Percentiles rank a stretch among this genome's conserved stretches.
Conservation (phyloP, 805 yeast genomes). For the Pichia kluyveri region DNA sequence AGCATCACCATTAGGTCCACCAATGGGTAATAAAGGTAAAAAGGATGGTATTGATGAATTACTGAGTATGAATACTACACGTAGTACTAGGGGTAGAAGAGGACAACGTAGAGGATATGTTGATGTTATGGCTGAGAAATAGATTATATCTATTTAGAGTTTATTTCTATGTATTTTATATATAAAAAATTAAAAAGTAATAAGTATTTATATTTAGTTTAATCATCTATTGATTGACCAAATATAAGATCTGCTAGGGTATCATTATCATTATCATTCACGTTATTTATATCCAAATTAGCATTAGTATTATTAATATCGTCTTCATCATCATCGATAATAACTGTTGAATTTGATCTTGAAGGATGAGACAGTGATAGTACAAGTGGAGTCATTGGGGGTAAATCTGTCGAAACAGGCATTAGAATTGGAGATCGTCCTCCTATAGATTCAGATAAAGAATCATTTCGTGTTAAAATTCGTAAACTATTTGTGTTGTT, state of each 20-base stretch:
- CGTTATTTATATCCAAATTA: background rate
- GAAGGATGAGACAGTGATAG: slow-evolving; percentile 16
- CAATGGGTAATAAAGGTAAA: slow-evolving; percentile 3
- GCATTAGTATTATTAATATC: slow-evolving; percentile 1
- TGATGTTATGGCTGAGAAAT: slow-evolving; percentile 45
- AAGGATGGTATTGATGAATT: slow-evolving; percentile 23
- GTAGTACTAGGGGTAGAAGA: slow-evolving; percentile 37
- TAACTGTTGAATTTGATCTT: slow-evolving; percentile 5
- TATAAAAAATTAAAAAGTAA: too few relatives aligned
- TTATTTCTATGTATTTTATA: background rate
- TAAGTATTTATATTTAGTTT: background rate
- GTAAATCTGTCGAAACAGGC: slow-evolving; percentile 27
- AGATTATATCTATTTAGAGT: background rate
- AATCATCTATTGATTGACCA: slow-evolving; percentile 9
- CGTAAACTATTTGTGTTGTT: background rate
- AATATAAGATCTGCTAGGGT: slow-evolving; percentile 7
- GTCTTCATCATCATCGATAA: slow-evolving; percentile 11
- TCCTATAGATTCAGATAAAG: slow-evolving; percentile 20
- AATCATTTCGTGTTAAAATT: slow-evolving; percentile 14
- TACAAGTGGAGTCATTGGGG: slow-evolving; percentile 30
- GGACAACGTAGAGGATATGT: slow-evolving; percentile 55
- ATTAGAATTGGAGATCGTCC: slow-evolving; percentile 27
- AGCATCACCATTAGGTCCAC: background rate
- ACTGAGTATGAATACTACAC: slow-evolving; percentile 20
- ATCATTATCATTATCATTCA: background rate